These are phyloP conservation scores for Citrus hindsii DNA, from an alignment of 345 rosid species.

Conservation along the genomic window DNA sequence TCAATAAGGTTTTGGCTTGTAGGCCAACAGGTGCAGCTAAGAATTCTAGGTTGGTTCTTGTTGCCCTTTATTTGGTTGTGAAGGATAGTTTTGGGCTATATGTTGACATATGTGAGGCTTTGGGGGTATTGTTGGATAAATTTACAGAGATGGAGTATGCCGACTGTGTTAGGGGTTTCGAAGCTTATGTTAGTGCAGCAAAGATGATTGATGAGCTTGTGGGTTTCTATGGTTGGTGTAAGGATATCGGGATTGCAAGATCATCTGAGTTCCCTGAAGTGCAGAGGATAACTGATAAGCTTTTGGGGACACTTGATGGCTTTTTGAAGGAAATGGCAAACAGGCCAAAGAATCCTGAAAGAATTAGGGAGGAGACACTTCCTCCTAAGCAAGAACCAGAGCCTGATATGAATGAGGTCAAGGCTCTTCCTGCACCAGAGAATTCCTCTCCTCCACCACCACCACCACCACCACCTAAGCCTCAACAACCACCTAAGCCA, in stretches of 20 bases:
- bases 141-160: slow-evolving; percentile 82
- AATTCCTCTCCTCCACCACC: slow-evolving; percentile 52
- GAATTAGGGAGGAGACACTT: slow-evolving; percentile 40
- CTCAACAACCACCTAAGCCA: slow-evolving; percentile 38
- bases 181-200: slow-evolving; percentile 74
- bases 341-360: slow-evolving; percentile 61
- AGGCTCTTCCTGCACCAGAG: slow-evolving; percentile 83
- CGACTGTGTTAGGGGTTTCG: slow-evolving; percentile 82
- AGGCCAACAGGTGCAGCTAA: slow-evolving; percentile 80
- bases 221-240: slow-evolving; percentile 77
- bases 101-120: slow-evolving; percentile 74
- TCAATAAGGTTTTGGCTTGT: slow-evolving; percentile 68
- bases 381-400: slow-evolving; percentile 37
- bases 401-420: slow-evolving; percentile 70
- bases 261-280: slow-evolving; percentile 91
- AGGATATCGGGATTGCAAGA: slow-evolving; percentile 78
- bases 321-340: slow-evolving; percentile 77
- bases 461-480: slow-evolving; percentile 34
- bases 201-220: slow-evolving; percentile 84
- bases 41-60: slow-evolving; percentile 65
- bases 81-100: slow-evolving; percentile 84
- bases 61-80: slow-evolving; percentile 66
- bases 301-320: slow-evolving; percentile 79
- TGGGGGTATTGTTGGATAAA: slow-evolving; percentile 78
- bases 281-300: slow-evolving; percentile 75